phyloP scores from a whole-genome alignment of 2,329 filamentous ascomycete genomes.

The Ceratocystis cubensis region DNA sequence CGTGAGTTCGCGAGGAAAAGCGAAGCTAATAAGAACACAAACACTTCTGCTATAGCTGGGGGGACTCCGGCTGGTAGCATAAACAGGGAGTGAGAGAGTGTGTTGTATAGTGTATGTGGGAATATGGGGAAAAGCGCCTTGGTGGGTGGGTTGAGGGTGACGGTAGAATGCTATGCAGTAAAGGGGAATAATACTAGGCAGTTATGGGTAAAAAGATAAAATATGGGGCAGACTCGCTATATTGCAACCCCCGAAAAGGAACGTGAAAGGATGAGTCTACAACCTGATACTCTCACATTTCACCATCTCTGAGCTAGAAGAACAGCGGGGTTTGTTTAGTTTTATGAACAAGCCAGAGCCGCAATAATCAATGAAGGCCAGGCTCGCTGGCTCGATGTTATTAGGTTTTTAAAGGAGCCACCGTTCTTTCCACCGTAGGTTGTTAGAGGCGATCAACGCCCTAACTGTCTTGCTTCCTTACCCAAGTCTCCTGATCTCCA shows the following conservation, averaged over 20 bases:
- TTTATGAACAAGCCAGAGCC: too few species aligned
- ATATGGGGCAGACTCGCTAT: background rate
- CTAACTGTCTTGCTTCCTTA: background rate
- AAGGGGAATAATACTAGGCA: background rate
- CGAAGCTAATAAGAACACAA: background rate
- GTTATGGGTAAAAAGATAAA: background rate
- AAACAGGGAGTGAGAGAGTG: background rate
- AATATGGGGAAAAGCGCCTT: background rate
- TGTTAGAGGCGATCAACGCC: background rate
- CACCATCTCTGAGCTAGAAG: background rate
- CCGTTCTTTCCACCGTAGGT: too few species aligned
- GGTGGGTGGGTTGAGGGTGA: background rate
- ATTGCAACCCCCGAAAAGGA: background rate
- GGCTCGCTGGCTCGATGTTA: too few species aligned
- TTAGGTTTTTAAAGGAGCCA: too few species aligned
- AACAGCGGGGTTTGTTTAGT: background rate
- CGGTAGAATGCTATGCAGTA: background rate
- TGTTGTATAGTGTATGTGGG: background rate
- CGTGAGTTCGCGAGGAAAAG: background rate
- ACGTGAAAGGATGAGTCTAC: background rate
- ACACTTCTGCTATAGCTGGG: constrained; percentile 3
- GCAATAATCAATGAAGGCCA: too few species aligned
- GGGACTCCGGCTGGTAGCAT: constrained; percentile 4
- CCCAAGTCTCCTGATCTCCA: background rate
- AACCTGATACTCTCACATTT: too few species aligned